Percentiles rank a stretch among this genome's conserved stretches.
Evolutionary conservation across 768 basidiomycete species (phyloP).

Genomic region (Pleurotus sapidus): DNA sequence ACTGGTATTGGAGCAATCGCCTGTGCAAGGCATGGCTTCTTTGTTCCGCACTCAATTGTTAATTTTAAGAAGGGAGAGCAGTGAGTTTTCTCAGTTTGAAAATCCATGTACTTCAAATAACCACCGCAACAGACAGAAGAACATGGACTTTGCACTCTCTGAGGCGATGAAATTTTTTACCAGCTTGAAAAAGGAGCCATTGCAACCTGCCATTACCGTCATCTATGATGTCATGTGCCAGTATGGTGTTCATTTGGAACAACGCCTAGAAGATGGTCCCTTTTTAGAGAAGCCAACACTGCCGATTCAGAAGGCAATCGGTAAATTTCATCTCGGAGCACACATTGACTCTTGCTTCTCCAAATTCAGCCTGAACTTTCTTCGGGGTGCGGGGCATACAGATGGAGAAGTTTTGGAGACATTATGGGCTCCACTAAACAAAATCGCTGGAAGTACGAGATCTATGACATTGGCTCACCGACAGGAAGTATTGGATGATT

Average conservation of each 20-base stretch:
- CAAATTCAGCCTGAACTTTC: no score
- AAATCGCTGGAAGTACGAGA: no score
- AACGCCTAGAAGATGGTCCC: no score
- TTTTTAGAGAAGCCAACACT: constrained; percentile 4
- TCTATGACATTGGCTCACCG: no score
- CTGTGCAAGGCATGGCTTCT: constrained; percentile 28
- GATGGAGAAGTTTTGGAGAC: no score
- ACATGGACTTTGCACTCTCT: constrained; percentile 23
- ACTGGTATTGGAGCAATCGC: constrained; percentile 13
- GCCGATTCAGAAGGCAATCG: neutral
- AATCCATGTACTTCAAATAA: no score
- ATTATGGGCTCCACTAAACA: no score
- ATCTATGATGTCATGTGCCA: no score
- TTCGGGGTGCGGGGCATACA: no score
- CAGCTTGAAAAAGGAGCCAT: neutral
- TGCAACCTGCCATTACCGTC: no score
- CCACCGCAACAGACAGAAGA: constrained; percentile 15
- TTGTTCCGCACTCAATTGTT: constrained; percentile 23
- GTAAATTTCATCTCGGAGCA: constrained; percentile 16
- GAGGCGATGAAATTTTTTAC: constrained; percentile 14
- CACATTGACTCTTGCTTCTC: constrained; percentile 6
- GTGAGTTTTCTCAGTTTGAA: constrained; percentile 7
- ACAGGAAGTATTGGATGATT: no score
- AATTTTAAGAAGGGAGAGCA: constrained; percentile 27
- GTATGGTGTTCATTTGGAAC: no score